Evolutionary conservation across 306 rosid species (phyloP), one percentile per base, ranked within the genome.

Genomic region (Begonia loranthoides): DNA sequence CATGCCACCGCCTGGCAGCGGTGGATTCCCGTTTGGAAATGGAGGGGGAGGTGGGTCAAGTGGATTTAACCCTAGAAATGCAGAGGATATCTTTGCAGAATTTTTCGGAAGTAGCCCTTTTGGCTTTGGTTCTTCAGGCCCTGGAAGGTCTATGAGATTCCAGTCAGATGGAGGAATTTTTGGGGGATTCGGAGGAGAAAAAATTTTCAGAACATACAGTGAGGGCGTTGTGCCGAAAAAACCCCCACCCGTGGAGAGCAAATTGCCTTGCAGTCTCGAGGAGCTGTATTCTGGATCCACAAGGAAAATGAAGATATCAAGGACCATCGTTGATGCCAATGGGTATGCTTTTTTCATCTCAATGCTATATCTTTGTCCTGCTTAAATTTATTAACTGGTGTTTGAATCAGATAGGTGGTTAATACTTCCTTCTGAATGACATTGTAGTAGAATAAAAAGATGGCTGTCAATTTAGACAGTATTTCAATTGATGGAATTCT

Each of bases 281-380:
- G 96, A 86, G 76, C 66, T 92, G 17, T 86, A 76, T 67, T 15
- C 88, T 44, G 99, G 99, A 51, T 86, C 99, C 5, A 82, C 93
- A 0, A 76, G 99, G 82, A 92, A 86, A 72, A 92, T 92, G 99
- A 92, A 92, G 77, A 92, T 92, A 68, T 86, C 96, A 55, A 86
- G 99, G 62, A 80, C 72, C 12, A 60, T 60, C 2, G 65, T 73
- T 4, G 79, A 76, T 76, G 66, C 66, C 41, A 73, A 68, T 4
- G 89, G 96, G 96, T 92, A 66, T 5, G 68, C 63, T 9, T 13
- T 11, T 50, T 50, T 57, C 44, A 40, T 61, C 63, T 44, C 13
- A 17, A 12, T 45, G 22, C 5, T 54, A 16, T 2, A 17, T 11
- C 28, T 48, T 4, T 21, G 62, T 40, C n/a, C 11, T 9, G 47